These are phyloP conservation scores for Penicillium bialowiezense DNA, from an alignment of 495 filamentous ascomycete species.

Conservation along the genomic window DNA sequence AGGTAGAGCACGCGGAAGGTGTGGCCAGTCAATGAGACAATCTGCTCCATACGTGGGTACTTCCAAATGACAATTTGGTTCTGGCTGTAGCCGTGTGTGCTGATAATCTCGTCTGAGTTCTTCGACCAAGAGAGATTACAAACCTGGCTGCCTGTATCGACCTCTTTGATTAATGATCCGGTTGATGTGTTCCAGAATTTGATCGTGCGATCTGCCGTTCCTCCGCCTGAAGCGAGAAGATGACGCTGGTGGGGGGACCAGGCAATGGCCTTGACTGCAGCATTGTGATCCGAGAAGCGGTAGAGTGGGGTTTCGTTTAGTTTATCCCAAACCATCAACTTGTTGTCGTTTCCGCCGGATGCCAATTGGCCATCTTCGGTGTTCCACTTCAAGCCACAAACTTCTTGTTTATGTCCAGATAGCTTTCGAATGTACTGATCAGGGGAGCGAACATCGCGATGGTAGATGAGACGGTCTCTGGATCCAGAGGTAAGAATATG, in stretches of 20 bases:
- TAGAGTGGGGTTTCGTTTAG: slow-evolving; percentile 80
- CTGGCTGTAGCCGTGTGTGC: slow-evolving; percentile 95
- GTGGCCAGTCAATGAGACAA: slow-evolving; percentile 90
- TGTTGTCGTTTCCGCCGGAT: slow-evolving; percentile 98
- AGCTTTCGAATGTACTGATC: slow-evolving; percentile 84
- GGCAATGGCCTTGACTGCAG: slow-evolving; percentile 97
- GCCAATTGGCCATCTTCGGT: slow-evolving; percentile 90
- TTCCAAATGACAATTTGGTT: slow-evolving; percentile 99
- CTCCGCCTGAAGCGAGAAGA: slow-evolving; percentile 91
- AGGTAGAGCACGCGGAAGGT: slow-evolving; percentile 95
- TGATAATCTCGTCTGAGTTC: slow-evolving; percentile 95
- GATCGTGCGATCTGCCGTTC: slow-evolving; percentile 91
- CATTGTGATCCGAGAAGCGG: slow-evolving; percentile 89
- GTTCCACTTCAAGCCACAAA: slow-evolving; percentile 98
- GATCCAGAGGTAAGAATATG: slow-evolving; percentile 96
- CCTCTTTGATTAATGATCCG: slow-evolving; percentile 71
- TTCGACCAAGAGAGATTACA: slow-evolving; percentile 96
- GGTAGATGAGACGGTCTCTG: slow-evolving; percentile 86
- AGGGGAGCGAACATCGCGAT: slow-evolving; percentile 91
- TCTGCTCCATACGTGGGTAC: slow-evolving; percentile 95
- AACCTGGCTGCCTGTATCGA: slow-evolving; percentile 95
- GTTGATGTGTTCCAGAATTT: slow-evolving; percentile 96
- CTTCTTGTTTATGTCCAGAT: slow-evolving; percentile 92
- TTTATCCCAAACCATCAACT: slow-evolving; percentile 97
- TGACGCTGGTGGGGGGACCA: slow-evolving; percentile 97